phyloP scores from a whole-genome alignment of 2,329 filamentous ascomycete genomes.

The Aspergillus calidoustus region DNA sequence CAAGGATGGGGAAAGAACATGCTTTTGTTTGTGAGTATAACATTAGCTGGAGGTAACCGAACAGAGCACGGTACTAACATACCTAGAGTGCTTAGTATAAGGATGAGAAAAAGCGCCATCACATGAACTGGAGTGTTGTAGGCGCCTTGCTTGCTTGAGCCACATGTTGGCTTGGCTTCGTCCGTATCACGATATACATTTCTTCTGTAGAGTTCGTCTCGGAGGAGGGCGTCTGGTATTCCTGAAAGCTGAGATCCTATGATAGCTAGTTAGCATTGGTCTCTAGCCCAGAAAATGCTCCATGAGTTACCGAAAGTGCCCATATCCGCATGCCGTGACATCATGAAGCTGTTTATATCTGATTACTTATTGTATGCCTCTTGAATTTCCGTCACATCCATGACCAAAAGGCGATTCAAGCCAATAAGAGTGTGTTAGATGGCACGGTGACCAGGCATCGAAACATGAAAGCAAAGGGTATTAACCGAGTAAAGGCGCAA shows the following conservation, averaged over 20 bases:
- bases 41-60: constrained; percentile 15
- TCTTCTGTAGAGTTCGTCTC: constrained; percentile 38
- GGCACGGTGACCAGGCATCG: background rate
- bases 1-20: constrained; percentile 66
- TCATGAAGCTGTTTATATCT: constrained; percentile 15
- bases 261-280: background rate
- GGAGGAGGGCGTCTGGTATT: constrained; percentile 39
- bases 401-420: constrained; percentile 14
- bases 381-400: constrained; percentile 17
- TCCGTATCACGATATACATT: constrained; percentile 24
- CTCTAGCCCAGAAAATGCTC: background rate
- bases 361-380: constrained; percentile 3
- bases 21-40: constrained; percentile 43
- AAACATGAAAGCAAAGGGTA: background rate
- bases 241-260: constrained; percentile 29
- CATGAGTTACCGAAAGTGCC: constrained; percentile 17
- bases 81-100: constrained; percentile 56
- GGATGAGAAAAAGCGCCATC: constrained; percentile 69
- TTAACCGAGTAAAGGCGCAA: background rate
- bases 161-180: constrained; percentile 37
- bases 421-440: background rate
- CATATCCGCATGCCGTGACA: constrained; percentile 6
- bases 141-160: constrained; percentile 38
- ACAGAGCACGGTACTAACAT: constrained; percentile 14
- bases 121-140: constrained; percentile 73